Conservation (phyloP, 2,329 filamentous ascomycete species). For the Pseudogymnoascus sp. region DNA sequence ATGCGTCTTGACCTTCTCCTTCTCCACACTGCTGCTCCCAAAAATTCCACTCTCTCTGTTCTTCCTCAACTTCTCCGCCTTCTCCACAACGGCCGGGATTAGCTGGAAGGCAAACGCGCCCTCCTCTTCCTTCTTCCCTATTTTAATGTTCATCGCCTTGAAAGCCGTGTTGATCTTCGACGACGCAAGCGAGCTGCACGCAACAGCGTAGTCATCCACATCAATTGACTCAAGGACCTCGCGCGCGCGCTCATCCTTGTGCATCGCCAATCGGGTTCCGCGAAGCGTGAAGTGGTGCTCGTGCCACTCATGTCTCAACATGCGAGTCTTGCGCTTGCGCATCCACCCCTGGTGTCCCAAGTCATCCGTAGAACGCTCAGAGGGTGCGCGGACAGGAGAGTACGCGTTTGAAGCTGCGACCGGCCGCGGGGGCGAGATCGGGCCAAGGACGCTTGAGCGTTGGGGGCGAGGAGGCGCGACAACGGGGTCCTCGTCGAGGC, state of each 20-base stretch:
- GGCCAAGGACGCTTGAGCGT: neutral
- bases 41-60: slow-evolving; percentile 27
- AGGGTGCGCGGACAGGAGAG: slow-evolving; percentile 32
- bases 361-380: slow-evolving; percentile 40
- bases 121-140: slow-evolving; percentile 47
- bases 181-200: slow-evolving; percentile 68
- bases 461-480: slow-evolving; percentile 26
- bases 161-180: slow-evolving; percentile 83
- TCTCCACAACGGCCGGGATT: slow-evolving; percentile 48
- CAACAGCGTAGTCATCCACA: slow-evolving; percentile 82
- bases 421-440: slow-evolving; percentile 1
- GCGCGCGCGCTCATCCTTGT: slow-evolving; percentile 50
- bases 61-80: slow-evolving; percentile 41
- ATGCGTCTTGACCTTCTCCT: slow-evolving; percentile 72
- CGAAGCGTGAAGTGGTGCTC: slow-evolving; percentile 84
- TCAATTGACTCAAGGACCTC: slow-evolving; percentile 69
- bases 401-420: slow-evolving; percentile 39
- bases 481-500: slow-evolving; percentile 55
- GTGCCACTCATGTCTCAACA: slow-evolving; percentile 89
- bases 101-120: slow-evolving; percentile 79
- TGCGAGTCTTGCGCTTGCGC: slow-evolving; percentile 84
- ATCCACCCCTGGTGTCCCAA: slow-evolving; percentile 76
- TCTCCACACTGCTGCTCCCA: slow-evolving; percentile 32
- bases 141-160: slow-evolving; percentile 63
- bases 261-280: slow-evolving; percentile 67